A percentile compares a stretch with the other conserved stretches of the same genome.
These are phyloP conservation scores for Serendipita sp. DNA, from an alignment of 768 basidiomycete genomes.

Conservation along the genomic window DNA sequence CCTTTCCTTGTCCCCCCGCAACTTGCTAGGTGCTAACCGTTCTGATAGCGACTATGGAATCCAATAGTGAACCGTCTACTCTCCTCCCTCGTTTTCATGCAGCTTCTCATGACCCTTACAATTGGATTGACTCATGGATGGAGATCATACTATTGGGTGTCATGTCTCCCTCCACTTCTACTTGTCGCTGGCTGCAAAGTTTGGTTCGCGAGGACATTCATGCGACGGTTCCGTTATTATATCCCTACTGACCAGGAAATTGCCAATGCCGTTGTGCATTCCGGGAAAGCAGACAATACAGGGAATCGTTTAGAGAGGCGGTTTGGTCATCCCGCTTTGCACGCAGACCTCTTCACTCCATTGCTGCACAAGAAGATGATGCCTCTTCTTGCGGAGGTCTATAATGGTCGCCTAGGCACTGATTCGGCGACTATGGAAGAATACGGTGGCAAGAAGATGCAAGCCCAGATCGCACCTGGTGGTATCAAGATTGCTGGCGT, in stretches of 20 bases:
- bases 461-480: conserved; percentile 56
- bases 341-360: conserved; percentile 72
- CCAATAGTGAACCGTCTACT: conserved; percentile 82
- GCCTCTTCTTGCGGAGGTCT: conserved; percentile 59
- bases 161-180: conserved; percentile 74
- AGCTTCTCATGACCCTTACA: conserved; percentile 67
- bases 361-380: conserved; percentile 81
- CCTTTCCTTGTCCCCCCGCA: not conserved
- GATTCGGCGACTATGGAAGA: conserved; percentile 55
- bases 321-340: conserved; percentile 88
- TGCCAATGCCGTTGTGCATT: conserved; percentile 54
- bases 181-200: conserved; percentile 71
- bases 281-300: conserved; percentile 55
- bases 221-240: conserved; percentile 61
- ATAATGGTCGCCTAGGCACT: conserved; percentile 49
- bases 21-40: conserved; percentile 6
- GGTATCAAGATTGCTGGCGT: conserved; percentile 74
- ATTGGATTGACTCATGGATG: conserved; percentile 67
- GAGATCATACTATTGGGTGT: conserved; percentile 61
- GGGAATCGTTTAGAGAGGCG: conserved; percentile 70
- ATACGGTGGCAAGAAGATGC: conserved; percentile 62
- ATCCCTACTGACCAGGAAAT: conserved; percentile 71
- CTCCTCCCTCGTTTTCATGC: conserved; percentile 69
- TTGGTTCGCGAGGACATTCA: conserved; percentile 55
- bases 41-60: conserved; percentile 72